Percentiles rank a stretch among this genome's conserved stretches.
Evolutionary conservation across 345 rosid genomes (phyloP).

Genomic region (Euphorbia peplus): DNA sequence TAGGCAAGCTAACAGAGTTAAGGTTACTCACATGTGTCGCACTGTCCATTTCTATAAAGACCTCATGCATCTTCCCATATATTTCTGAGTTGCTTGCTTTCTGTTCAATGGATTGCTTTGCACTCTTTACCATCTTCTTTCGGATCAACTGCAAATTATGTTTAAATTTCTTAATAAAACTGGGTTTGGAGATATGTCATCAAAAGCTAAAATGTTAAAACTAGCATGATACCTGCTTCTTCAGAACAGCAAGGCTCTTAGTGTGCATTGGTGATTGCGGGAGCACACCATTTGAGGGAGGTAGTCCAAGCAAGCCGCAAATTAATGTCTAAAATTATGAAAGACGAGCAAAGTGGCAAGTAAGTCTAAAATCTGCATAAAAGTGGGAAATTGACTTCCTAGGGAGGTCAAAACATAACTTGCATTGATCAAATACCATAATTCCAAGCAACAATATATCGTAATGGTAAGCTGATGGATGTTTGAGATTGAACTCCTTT

Average conservation of each 20-base stretch:
- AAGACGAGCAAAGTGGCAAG: constrained; percentile 1
- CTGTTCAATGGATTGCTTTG: constrained; percentile 62
- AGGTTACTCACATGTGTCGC: constrained; percentile 42
- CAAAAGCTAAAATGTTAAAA: not conserved
- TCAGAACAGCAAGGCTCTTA: constrained; percentile 75
- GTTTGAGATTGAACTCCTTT: constrained; percentile 69
- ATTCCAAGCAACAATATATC: constrained; percentile 71
- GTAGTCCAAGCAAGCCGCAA: constrained; percentile 81
- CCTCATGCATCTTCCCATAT: constrained; percentile 76
- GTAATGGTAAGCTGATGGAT: constrained; percentile 81
- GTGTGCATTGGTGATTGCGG: constrained; percentile 95
- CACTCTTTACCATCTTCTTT: constrained; percentile 74
- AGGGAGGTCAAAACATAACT: not conserved
- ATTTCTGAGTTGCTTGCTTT: constrained; percentile 63
- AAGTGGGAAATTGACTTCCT: not conserved
- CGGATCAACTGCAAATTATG: constrained; percentile 44
- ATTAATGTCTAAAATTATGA: constrained; percentile 57
- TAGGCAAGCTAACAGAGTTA: not conserved
- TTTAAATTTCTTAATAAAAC: constrained; percentile 2
- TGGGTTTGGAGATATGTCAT: constrained; percentile 5
- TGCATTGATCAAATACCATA: constrained; percentile 37
- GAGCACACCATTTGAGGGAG: constrained; percentile 91
- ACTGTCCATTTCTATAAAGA: constrained; percentile 62
- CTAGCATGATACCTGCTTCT: constrained; percentile 47
- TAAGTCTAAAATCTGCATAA: constrained; percentile 4